Evolutionary conservation across 352 stramenopile genomes (phyloP).

Genomic region (Phytopythium kandeliae): DNA sequence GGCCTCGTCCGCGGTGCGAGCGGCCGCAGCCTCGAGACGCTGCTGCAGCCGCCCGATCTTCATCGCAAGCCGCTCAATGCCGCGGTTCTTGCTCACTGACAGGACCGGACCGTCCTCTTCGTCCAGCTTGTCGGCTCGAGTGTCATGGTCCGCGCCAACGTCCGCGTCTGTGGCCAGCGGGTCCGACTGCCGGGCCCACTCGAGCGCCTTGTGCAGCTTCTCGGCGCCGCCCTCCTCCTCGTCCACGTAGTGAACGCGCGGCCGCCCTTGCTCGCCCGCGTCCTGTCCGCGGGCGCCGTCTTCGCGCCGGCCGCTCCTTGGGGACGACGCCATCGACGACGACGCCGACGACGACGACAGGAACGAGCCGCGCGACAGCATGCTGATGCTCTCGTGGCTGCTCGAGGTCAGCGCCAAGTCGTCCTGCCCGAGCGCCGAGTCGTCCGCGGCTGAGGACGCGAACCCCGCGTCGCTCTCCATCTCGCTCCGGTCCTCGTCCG

Average conservation of each 20-base stretch:
- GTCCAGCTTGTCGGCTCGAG: no score
- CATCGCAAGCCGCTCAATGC: conserved; percentile 35
- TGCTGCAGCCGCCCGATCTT: conserved; percentile 47
- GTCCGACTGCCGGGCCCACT: conserved; percentile 26
- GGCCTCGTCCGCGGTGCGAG: neutral
- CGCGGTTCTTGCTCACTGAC: conserved; percentile 27
- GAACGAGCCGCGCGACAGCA: conserved; percentile 11
- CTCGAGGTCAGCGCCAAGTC: conserved; percentile 3
- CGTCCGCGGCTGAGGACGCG: neutral
- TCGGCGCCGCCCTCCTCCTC: conserved; percentile 15
- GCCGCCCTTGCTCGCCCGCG: conserved; percentile 19
- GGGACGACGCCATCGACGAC: conserved; percentile 12
- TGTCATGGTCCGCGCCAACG: no score
- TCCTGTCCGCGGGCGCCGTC: conserved; percentile 22
- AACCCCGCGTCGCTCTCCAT: no score
- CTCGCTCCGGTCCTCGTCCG: neutral
- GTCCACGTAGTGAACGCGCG: conserved; percentile 20
- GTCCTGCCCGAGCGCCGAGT: neutral
- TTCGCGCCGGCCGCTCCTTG: conserved; percentile 13
- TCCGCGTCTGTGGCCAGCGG: conserved; percentile 4
- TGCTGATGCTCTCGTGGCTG: conserved; percentile 7
- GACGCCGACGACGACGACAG: conserved; percentile 21
- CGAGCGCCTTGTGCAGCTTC: conserved; percentile 28
- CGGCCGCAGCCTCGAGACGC: conserved; percentile 27
- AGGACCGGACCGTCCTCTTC: conserved; percentile 7